A percentile compares a stretch with the other conserved stretches of the same genome.
Evolutionary conservation across 345 rosid species (phyloP).

Genomic region (Mallotus nudiflorus): DNA sequence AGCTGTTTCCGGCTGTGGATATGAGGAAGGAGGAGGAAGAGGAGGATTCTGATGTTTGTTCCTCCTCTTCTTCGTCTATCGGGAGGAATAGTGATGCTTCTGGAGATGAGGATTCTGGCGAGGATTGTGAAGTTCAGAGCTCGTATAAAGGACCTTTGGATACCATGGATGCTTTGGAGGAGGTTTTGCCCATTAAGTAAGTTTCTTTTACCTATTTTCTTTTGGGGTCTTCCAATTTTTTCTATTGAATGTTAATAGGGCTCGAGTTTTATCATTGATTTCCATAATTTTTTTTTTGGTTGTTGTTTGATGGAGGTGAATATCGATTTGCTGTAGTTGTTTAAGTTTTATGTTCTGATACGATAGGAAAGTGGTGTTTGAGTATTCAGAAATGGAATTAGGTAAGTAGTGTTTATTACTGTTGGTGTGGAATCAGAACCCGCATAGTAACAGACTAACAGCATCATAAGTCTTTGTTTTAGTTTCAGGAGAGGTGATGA

Average conservation of each 20-base stretch:
- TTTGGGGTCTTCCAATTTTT: not conserved
- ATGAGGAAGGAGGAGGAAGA: conserved; percentile 2
- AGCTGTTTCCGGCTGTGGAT: conserved; percentile 4
- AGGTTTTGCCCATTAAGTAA: conserved; percentile 38
- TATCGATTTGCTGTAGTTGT: no score
- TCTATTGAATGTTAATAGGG: not conserved
- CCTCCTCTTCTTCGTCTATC: conserved; percentile 15
- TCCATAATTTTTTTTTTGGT: not conserved
- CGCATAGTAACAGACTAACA: no score
- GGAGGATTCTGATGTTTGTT: not conserved
- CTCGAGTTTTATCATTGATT: not conserved
- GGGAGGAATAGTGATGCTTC: conserved; percentile 28
- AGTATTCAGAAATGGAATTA: no score
- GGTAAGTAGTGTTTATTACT: no score
- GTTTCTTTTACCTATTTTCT: not conserved
- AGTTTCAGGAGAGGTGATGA: no score
- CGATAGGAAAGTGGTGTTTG: not conserved
- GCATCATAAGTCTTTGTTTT: no score
- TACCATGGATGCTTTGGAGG: conserved; percentile 38
- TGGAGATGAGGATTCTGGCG: conserved; percentile 18
- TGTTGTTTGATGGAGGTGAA: no score
- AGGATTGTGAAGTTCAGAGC: conserved; percentile 37
- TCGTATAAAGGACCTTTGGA: conserved; percentile 40
- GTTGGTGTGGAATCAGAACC: no score
- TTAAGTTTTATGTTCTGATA: no score